A percentile compares a stretch with the other conserved stretches of the same genome.
Evolutionary conservation across 1,139 yeast species (phyloP).

Genomic region (Debaryomyces subglobosus): DNA sequence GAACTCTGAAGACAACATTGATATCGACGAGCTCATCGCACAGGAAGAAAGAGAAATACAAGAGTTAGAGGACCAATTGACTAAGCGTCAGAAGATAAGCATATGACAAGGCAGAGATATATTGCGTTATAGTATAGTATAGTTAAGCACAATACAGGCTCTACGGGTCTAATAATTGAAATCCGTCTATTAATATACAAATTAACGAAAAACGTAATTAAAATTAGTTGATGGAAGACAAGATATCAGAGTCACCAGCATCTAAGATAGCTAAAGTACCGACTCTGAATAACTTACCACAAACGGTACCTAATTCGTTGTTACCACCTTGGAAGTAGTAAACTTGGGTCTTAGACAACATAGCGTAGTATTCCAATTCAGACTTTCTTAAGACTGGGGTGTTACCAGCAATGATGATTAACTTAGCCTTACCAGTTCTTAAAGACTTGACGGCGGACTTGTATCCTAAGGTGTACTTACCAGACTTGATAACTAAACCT

Average conservation of each 20-base stretch:
- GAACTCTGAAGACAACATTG: slow-evolving; percentile 19
- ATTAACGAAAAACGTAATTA: slow-evolving; percentile 6
- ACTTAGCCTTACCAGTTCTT: slow-evolving; percentile 99
- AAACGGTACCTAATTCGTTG: slow-evolving; percentile 99
- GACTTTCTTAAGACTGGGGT: slow-evolving; percentile 99
- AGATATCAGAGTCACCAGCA: slow-evolving; percentile 99
- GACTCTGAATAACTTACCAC: slow-evolving; percentile 99
- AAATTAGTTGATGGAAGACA: slow-evolving; percentile 48
- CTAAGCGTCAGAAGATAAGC: slow-evolving; percentile 17
- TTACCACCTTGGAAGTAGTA: slow-evolving; percentile 99
- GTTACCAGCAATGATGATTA: slow-evolving; percentile 97
- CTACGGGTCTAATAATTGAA: slow-evolving; percentile 1
- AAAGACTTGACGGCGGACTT: slow-evolving; percentile 98
- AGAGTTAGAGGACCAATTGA: slow-evolving; percentile 32
- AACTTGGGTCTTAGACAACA: slow-evolving; percentile 98
- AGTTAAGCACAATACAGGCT: not conserved
- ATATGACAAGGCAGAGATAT: not conserved
- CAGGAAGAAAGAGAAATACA: slow-evolving; percentile 39
- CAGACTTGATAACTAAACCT: slow-evolving; percentile 97
- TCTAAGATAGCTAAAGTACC: slow-evolving; percentile 95
- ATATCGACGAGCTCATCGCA: slow-evolving; percentile 35
- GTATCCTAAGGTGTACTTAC: slow-evolving; percentile 99
- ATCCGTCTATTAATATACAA: slow-evolving; percentile 19
- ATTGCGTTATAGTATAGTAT: not conserved
- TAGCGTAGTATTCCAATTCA: slow-evolving; percentile 99